Conservation (phyloP, 2,329 filamentous ascomycete genomes). For the Paraphaeosphaeria minitans region DNA sequence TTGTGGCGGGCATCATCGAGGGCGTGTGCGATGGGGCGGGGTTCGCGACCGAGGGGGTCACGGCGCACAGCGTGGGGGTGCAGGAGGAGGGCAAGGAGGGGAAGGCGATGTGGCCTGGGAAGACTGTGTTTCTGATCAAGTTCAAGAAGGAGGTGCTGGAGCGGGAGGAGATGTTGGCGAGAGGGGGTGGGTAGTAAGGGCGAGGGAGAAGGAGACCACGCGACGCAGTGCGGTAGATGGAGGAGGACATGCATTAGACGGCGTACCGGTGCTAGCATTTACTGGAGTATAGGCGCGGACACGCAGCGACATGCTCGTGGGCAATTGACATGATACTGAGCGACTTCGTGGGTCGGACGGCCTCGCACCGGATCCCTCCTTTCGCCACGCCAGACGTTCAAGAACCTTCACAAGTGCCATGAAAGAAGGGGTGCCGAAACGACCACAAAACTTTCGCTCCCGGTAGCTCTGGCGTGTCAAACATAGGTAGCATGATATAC, state of each 20-base stretch:
- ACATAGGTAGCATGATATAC: no score
- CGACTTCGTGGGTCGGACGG: not conserved
- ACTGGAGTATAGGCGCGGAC: constrained; percentile 3
- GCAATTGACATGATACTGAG: not conserved
- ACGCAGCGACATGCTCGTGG: constrained; percentile 9
- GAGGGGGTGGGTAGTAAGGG: constrained; percentile 52
- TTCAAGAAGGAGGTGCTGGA: constrained; percentile 92
- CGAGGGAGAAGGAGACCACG: no score
- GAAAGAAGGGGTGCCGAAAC: no score
- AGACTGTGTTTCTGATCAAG: constrained; percentile 94
- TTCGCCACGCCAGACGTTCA: not conserved
- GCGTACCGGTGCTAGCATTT: constrained; percentile 3
- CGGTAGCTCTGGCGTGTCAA: no score
- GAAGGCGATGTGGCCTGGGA: constrained; percentile 81
- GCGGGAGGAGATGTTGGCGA: constrained; percentile 80
- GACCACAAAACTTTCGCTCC: no score
- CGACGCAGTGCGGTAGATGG: not conserved
- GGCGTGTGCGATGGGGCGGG: constrained; percentile 92
- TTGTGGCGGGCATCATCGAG: constrained; percentile 92
- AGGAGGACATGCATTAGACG: not conserved
- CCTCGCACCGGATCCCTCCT: not conserved
- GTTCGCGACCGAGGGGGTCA: constrained; percentile 81
- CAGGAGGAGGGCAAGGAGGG: constrained; percentile 57
- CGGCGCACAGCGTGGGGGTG: constrained; percentile 73
- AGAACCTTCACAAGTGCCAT: not conserved